These are phyloP conservation scores for Microdochium paspali DNA, from an alignment of 2,329 filamentous ascomycete genomes.

Conservation along the genomic window DNA sequence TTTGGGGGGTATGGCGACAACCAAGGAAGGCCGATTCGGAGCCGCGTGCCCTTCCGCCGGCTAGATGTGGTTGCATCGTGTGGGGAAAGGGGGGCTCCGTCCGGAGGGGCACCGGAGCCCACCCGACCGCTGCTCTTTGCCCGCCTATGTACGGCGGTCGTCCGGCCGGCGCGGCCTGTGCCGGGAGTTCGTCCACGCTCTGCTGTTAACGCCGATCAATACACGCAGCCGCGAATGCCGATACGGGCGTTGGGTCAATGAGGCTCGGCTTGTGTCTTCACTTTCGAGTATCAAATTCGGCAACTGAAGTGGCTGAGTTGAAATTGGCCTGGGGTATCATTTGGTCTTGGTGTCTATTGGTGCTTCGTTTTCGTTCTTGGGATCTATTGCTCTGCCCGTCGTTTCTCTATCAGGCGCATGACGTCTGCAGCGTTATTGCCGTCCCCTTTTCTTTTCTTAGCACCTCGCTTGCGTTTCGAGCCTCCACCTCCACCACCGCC, in stretches of 20 bases:
- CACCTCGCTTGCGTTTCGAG: conserved; percentile 57
- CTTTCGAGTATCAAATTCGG: too few relatives aligned
- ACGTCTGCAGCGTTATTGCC: conserved; percentile 74
- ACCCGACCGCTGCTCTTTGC: not conserved
- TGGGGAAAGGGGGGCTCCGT: not conserved
- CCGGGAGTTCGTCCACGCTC: not conserved
- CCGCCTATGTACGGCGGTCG: not conserved
- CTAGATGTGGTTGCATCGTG: not conserved
- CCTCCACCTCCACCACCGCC: conserved; percentile 31
- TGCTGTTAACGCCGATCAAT: not conserved
- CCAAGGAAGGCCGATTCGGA: not conserved
- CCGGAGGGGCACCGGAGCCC: not conserved
- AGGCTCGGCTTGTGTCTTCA: not conserved
- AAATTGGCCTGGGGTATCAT: not conserved
- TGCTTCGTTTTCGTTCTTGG: not conserved
- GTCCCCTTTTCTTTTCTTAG: conserved; percentile 71
- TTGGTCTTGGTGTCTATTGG: conserved; percentile 1
- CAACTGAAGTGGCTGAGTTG: not conserved
- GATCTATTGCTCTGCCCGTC: conserved; percentile 26
- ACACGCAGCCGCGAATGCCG: too few relatives aligned
- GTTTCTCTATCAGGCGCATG: conserved; percentile 63
- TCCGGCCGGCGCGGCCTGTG: not conserved
- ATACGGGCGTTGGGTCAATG: too few relatives aligned
- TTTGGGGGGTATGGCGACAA: not conserved
- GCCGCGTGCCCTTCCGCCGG: not conserved